Base-by-base conservation (phyloP, 2,329 filamentous ascomycete species). In the Geosmithia flava region DNA sequence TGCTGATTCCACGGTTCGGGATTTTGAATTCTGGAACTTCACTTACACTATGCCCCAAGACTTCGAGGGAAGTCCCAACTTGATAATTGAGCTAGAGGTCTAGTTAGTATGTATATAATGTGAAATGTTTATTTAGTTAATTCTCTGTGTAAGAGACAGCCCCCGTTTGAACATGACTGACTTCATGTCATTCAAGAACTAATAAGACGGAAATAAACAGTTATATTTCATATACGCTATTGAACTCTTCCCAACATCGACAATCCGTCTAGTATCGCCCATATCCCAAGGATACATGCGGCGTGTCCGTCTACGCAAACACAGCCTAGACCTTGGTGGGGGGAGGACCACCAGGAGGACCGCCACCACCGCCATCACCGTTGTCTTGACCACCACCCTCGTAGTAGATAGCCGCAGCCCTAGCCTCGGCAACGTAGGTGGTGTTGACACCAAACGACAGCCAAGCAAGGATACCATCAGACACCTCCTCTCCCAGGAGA, bases 401-500 rank as follows among this genome's bases (percentile, higher is more conserved):
- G 29, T 62, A 64, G 46, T 57, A 55, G 45, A 57, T 62, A 2
- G 56, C 58, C 6, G 64, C 62, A 17, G 61, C 57, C 8, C 52
- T 58, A 20, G 64, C 53, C 3, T 47, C n/a, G 23, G 37, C 48
- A 5, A 51, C 50, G 8, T 50, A 45, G 41, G 55, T 52, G 29
- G 59, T 56, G 52, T 76, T 70, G 42, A 79, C 68, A 7, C 70
- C 75, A 42, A 78, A 62, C 2, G 69, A 65, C 47, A 80, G 71
- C 76, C 75, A 80, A 2, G 67, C 73, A 47, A 79, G 67, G 37
- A 80, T 54, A 19, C 76, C 76, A 29, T 79, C 74, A 1, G 56
- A 53, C 10, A 76, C 54, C 23, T 62, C 61, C 29, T 80, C 71
- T 1, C 78, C 77, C 3, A 83, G 66, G 3, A 73, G 65, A 11